Conservation (phyloP, 2,329 filamentous ascomycete genomes). For the Diplocarpon mali region DNA sequence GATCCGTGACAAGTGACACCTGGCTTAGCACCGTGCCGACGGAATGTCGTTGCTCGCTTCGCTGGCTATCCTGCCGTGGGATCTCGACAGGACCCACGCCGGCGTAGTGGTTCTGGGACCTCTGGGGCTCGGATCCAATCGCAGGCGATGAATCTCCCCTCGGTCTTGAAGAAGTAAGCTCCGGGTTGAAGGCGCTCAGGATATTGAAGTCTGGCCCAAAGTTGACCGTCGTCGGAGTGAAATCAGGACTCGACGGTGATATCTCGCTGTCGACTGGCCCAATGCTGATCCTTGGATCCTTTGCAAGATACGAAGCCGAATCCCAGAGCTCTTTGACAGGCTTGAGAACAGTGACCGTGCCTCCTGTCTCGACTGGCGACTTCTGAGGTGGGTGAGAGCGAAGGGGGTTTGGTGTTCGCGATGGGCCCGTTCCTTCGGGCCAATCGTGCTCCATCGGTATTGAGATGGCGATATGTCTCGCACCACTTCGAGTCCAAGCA, state of each 20-base stretch:
- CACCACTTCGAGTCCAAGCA: slow-evolving; percentile 40
- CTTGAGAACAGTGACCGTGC: slow-evolving; percentile 26
- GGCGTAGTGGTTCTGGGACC: slow-evolving; percentile 8
- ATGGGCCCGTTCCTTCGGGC: slow-evolving; percentile 2
- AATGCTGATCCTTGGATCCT: background rate
- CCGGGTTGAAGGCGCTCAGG: background rate
- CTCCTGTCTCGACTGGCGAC: background rate
- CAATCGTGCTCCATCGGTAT: slow-evolving; percentile 43
- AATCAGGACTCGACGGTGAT: background rate
- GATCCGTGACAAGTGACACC: slow-evolving; percentile 2
- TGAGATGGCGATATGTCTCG: slow-evolving; percentile 49
- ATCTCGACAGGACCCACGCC: slow-evolving; percentile 8
- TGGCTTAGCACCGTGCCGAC: slow-evolving; percentile 16
- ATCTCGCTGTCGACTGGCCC: background rate
- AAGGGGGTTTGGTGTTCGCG: background rate
- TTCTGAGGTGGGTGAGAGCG: background rate
- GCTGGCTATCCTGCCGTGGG: slow-evolving; percentile 6
- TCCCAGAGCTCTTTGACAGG: slow-evolving; percentile 30
- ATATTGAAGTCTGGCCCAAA: background rate
- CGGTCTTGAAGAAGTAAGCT: background rate
- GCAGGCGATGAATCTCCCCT: background rate
- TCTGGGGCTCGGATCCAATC: background rate
- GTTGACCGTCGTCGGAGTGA: background rate
- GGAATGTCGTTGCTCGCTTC: slow-evolving; percentile 14
- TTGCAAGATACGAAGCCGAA: slow-evolving; percentile 13